Base-by-base conservation (phyloP, 2,329 filamentous ascomycete genomes). In the Ceratocystis huliohia region DNA sequence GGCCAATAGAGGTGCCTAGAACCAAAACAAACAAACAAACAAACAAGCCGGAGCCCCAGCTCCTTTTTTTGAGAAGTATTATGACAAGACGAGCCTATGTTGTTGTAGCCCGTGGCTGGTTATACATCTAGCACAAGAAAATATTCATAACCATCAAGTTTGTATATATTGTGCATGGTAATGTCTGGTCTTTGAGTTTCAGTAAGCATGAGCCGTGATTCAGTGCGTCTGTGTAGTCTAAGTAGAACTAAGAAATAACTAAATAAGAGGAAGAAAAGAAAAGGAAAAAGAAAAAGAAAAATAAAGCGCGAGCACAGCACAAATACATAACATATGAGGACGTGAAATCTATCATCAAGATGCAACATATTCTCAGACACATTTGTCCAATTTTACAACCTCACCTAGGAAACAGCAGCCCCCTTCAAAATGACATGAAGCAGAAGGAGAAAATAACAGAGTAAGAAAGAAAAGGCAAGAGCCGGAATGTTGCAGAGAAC, bases 191-290 rank as follows among this genome's bases (percentile, higher is more conserved):
- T 53, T 28, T 15, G 25, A 53, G 48, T 53, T 44, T 28, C 22
- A 48, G 13, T 22, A 30, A 64, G 44, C 62, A 48, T 48, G 45
- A 45, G 25, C 45, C 28, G 25, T 64, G 62, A 50, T 48, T 50
- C 62, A 25, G 33, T 37, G 45, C 41, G 28, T 48, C 37, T 30
- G 56, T 59, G 56, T 59, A 59, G 56, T 59, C 56, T 59, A 59
- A 59, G 30, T 37, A 59, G 56, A 33, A 59, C 30, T 10, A 37
- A 59, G 45, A 64, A 53, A 59, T 8, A 59, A 44, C 13, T 5
- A 61, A 20, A 17, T 37, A 17, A 50, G 48, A n/a, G 41, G 10
- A 25, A 63, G 28, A 46, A 37, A 57, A 63, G 30, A 22, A 46
- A 66, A 20, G 20, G 6, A 20, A 5, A 13, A 57, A 45, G 30